Conservation (phyloP, 2,329 filamentous ascomycete species). For the Pseudocercospora pini-densiflorae region DNA sequence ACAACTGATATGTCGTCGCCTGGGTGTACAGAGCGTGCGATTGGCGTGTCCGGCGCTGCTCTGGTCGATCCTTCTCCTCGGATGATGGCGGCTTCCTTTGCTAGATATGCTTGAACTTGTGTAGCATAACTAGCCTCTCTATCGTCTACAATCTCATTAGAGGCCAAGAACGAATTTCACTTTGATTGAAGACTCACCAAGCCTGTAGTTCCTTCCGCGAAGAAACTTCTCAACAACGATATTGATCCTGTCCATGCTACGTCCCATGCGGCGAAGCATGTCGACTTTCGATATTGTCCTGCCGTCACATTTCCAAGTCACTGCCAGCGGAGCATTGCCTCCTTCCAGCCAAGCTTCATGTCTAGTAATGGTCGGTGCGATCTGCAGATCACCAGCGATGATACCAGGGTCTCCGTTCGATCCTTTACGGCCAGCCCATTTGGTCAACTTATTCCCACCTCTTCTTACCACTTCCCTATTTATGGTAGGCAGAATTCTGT, state of each 20-base stretch:
- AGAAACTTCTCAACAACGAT: not conserved
- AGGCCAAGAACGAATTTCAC: not conserved
- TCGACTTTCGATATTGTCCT: not conserved
- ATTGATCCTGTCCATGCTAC: not conserved
- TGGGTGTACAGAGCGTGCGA: not conserved
- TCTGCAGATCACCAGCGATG: not conserved
- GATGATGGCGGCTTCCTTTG: not conserved
- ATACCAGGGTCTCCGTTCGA: not conserved
- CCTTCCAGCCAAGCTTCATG: slow-evolving; percentile 16
- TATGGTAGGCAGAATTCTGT: slow-evolving; percentile 5
- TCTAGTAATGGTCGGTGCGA: not conserved
- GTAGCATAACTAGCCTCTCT: not conserved
- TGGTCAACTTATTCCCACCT: not conserved
- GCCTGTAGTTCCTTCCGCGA: not conserved
- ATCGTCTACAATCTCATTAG: not conserved
- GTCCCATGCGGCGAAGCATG: slow-evolving; percentile 1
- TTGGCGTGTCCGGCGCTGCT: slow-evolving; percentile 2
- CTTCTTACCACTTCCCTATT: not conserved
- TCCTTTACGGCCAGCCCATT: not conserved
- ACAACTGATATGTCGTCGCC: not conserved
- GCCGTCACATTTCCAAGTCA: slow-evolving; percentile 12
- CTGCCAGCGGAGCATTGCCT: not conserved
- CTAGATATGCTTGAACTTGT: not conserved
- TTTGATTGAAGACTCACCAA: not conserved
- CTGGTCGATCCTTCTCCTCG: not conserved